Conservation (phyloP, 2,329 filamentous ascomycete species). For the Mariannaea sp. region DNA sequence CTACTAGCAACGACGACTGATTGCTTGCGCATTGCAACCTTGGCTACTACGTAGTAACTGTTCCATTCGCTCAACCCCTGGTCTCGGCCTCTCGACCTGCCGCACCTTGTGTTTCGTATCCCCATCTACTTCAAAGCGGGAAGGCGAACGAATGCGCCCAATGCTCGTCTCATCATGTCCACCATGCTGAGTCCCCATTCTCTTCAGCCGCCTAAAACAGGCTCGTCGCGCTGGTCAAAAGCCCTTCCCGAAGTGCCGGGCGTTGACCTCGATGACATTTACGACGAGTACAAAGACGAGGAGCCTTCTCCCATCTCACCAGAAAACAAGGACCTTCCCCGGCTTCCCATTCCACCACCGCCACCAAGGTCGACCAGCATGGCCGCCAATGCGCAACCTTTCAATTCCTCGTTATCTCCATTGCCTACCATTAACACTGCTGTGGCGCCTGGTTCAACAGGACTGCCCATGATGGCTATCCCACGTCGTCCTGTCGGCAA, state of each 20-base stretch:
- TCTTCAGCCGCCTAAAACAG: conserved; percentile 42
- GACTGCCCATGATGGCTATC: conserved; percentile 35
- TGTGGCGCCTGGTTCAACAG: conserved; percentile 25
- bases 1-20: background rate
- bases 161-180: conserved; percentile 24
- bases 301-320: conserved; percentile 27
- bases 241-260: conserved; percentile 57
- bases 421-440: conserved; percentile 30
- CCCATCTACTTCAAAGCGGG: conserved; percentile 32
- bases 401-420: conserved; percentile 29
- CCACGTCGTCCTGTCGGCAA: conserved; percentile 34
- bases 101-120: conserved; percentile 34
- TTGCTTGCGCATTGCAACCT: conserved; percentile 15
- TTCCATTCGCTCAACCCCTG: background rate
- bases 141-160: conserved; percentile 26
- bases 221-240: conserved; percentile 63
- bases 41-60: background rate
- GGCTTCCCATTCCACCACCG: conserved; percentile 31
- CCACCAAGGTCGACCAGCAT: conserved; percentile 35
- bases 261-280: conserved; percentile 25
- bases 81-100: conserved; percentile 12
- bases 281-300: conserved; percentile 31
- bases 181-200: conserved; percentile 32
- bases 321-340: conserved; percentile 31
- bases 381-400: conserved; percentile 29